These are phyloP conservation scores for Globisporangium abappressorium DNA, from an alignment of 352 stramenopile genomes.

Conservation along the genomic window DNA sequence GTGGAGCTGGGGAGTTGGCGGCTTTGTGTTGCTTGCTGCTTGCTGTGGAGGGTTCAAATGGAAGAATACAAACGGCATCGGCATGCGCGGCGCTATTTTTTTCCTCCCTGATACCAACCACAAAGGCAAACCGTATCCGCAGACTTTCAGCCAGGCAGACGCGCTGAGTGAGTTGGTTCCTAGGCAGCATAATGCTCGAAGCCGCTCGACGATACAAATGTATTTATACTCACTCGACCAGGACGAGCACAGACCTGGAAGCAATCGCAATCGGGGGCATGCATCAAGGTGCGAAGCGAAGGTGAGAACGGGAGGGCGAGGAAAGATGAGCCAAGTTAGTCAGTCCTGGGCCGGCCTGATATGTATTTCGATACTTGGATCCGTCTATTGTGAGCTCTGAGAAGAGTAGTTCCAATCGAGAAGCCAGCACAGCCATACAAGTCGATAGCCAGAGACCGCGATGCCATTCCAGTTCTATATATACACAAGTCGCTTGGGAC, in stretches of 20 bases:
- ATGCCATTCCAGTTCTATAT: neutral
- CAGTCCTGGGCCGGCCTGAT: neutral
- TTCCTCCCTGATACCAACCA: neutral
- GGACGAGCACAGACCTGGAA: slow-evolving; percentile 4
- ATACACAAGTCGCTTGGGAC: neutral
- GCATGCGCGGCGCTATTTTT: slow-evolving; percentile 10
- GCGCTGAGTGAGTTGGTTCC: too few species aligned
- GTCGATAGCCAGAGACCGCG: neutral
- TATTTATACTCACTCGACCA: slow-evolving; percentile 9
- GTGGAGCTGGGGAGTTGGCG: neutral
- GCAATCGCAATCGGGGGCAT: neutral
- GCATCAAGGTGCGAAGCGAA: neutral
- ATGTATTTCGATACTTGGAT: slow-evolving; percentile 3
- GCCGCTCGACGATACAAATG: neutral
- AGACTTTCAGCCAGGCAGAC: neutral
- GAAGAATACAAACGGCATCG: slow-evolving; percentile 10
- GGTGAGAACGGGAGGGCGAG: neutral
- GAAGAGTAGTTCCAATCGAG: neutral
- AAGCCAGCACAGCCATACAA: neutral
- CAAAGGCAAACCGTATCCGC: neutral
- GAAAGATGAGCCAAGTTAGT: neutral
- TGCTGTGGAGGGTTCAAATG: slow-evolving; percentile 13
- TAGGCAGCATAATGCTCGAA: neutral
- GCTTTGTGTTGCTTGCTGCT: slow-evolving; percentile 8
- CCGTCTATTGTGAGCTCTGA: slow-evolving; percentile 1